Evolutionary conservation across 805 yeast genomes (phyloP).

Genomic region (Saccharomycopsis javanensis): DNA sequence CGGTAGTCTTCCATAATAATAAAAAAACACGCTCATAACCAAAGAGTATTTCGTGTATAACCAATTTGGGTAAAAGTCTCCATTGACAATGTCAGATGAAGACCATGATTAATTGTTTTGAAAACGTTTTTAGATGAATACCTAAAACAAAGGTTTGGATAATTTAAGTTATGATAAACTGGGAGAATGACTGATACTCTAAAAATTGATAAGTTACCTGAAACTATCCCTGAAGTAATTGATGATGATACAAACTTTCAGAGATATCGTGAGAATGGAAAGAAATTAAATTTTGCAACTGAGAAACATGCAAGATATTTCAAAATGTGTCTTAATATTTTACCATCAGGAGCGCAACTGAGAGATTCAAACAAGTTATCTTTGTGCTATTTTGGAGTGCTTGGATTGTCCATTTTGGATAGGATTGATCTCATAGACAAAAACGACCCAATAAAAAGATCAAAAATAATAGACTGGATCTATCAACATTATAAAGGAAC

Average conservation of each 20-base stretch:
- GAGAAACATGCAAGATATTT: constrained; percentile 34
- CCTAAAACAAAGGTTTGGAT: too few species aligned
- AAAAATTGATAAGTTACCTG: constrained; percentile 1
- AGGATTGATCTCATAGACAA: constrained; percentile 24
- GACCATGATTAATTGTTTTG: too few species aligned
- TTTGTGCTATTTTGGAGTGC: constrained; percentile 58
- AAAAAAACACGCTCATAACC: too few species aligned
- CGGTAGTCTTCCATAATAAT: too few species aligned
- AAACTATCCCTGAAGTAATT: neutral
- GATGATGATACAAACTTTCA: neutral
- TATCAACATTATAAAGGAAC: constrained; percentile 36
- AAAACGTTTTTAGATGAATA: too few species aligned
- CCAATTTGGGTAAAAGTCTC: too few species aligned
- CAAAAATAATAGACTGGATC: constrained; percentile 33
- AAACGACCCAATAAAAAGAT: constrained; percentile 24
- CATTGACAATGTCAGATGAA: too few species aligned
- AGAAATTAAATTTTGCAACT: constrained; percentile 5
- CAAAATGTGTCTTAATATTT: constrained; percentile 39
- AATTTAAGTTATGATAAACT: too few species aligned
- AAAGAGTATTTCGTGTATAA: too few species aligned
- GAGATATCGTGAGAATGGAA: neutral
- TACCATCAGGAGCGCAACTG: constrained; percentile 47
- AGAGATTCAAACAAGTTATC: constrained; percentile 66
- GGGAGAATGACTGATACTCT: neutral
- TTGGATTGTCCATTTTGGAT: constrained; percentile 46